phyloP scores from a whole-genome alignment of 2,329 filamentous ascomycete genomes.

The Xylariaceae sp. region DNA sequence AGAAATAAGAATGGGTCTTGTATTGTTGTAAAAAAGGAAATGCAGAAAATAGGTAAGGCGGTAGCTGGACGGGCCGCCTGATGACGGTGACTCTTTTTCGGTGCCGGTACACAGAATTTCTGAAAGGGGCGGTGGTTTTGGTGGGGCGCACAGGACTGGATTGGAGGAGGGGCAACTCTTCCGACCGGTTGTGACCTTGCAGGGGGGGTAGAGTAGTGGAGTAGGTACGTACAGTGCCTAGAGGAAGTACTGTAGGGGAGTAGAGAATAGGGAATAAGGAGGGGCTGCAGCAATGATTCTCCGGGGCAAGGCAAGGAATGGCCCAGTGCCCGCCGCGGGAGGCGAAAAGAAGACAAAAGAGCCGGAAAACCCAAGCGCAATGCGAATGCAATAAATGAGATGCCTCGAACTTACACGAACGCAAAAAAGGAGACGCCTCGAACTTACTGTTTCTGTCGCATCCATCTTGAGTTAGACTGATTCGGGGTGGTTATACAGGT shows the following conservation, averaged over 20 bases:
- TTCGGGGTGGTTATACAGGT: background rate
- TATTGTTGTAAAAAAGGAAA: background rate
- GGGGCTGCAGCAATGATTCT: slow-evolving; percentile 1
- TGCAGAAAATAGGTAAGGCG: background rate
- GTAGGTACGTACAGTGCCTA: too few species aligned
- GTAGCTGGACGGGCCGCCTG: background rate
- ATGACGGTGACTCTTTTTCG: slow-evolving; percentile 31
- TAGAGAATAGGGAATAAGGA: background rate
- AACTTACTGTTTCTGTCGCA: slow-evolving; percentile 27
- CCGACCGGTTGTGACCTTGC: background rate
- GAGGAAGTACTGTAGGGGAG: background rate
- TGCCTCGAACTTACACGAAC: too few species aligned
- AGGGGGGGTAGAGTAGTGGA: background rate
- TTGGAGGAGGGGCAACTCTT: slow-evolving; percentile 24
- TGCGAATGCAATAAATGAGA: slow-evolving; percentile 3
- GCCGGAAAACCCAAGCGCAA: slow-evolving; percentile 8
- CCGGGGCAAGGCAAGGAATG: background rate
- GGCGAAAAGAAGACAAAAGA: background rate
- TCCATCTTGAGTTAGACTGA: slow-evolving; percentile 26
- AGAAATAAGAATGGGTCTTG: too few species aligned
- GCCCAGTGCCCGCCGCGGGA: background rate
- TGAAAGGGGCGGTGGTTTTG: slow-evolving; percentile 20
- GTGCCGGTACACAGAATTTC: slow-evolving; percentile 26
- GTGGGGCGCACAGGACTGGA: slow-evolving; percentile 23
- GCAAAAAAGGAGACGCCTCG: background rate